Percentiles rank a stretch among this genome's conserved stretches.
Evolutionary conservation across 345 rosid species (phyloP).

Genomic region (Populus nigra): DNA sequence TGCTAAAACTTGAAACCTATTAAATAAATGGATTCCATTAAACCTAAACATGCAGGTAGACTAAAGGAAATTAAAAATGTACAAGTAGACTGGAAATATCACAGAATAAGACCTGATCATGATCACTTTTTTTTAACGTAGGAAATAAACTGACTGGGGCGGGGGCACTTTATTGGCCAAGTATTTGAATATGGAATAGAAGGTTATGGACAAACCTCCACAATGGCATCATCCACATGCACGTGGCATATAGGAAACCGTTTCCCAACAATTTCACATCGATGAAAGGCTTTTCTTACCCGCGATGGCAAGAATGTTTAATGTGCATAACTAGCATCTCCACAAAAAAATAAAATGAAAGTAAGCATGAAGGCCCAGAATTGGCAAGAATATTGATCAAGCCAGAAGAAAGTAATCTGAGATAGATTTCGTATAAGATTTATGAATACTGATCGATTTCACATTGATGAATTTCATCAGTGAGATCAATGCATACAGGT

Average conservation of each 20-base stretch:
- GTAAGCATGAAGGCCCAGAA: background rate
- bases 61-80: background rate
- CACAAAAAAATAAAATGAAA: background rate
- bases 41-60: background rate
- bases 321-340: background rate
- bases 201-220: conserved; percentile 41
- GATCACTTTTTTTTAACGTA: too few species aligned
- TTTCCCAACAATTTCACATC: conserved; percentile 53
- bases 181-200: background rate
- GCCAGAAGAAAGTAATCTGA: too few species aligned
- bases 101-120: too few species aligned
- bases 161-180: background rate
- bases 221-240: conserved; percentile 40
- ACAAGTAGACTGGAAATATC: too few species aligned
- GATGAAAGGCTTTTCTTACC: conserved; percentile 47
- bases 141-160: too few species aligned
- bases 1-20: conserved; percentile 69
- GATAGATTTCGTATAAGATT: too few species aligned
- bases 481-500: too few species aligned
- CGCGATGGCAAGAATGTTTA: conserved; percentile 17
- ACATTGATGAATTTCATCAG: too few species aligned
- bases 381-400: background rate
- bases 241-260: conserved; percentile 72
- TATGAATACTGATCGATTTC: too few species aligned
- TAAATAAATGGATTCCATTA: conserved; percentile 2